These are phyloP conservation scores for Yamadazyma sp. DNA, from an alignment of 1,139 yeast genomes.

Conservation along the genomic window DNA sequence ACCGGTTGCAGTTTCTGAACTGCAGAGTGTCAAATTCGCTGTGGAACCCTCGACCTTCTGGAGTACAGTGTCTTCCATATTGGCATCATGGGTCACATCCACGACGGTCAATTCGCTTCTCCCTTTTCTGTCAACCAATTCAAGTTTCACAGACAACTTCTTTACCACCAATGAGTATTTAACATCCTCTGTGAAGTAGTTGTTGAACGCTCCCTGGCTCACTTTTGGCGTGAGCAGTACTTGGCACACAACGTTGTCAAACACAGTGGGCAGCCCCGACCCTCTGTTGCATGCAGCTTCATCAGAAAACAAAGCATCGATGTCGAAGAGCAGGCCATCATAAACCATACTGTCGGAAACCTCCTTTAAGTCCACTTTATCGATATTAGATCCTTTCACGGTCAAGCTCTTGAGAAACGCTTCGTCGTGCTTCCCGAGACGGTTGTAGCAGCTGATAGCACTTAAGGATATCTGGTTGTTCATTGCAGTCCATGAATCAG, in stretches of 20 bases:
- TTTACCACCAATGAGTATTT: background rate
- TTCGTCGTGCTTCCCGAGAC: slow-evolving; percentile 3
- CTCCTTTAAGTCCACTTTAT: background rate
- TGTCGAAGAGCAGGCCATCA: slow-evolving; percentile 8
- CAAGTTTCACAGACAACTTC: background rate
- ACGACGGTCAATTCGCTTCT: background rate
- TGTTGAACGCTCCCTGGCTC: no score
- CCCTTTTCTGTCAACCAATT: background rate
- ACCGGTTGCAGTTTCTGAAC: background rate
- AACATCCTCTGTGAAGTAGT: background rate
- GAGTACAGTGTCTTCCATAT: background rate
- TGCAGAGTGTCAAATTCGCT: slow-evolving; percentile 1
- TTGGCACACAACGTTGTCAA: slow-evolving; percentile 14
- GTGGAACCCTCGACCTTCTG: background rate
- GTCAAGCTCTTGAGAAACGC: slow-evolving; percentile 1
- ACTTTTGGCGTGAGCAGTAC: slow-evolving; percentile 8
- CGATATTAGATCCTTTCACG: background rate
- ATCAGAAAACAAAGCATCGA: slow-evolving; percentile 9
- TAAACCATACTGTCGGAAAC: slow-evolving; percentile 1
- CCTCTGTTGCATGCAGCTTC: slow-evolving; percentile 10
- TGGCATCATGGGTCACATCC: background rate
- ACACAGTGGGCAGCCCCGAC: slow-evolving; percentile 5
- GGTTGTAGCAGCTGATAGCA: slow-evolving; percentile 8
- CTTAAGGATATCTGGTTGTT: slow-evolving; percentile 5
- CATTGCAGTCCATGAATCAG: slow-evolving; percentile 7